Conservation (phyloP, 768 basidiomycete species). For the Inosperma sp. region DNA sequence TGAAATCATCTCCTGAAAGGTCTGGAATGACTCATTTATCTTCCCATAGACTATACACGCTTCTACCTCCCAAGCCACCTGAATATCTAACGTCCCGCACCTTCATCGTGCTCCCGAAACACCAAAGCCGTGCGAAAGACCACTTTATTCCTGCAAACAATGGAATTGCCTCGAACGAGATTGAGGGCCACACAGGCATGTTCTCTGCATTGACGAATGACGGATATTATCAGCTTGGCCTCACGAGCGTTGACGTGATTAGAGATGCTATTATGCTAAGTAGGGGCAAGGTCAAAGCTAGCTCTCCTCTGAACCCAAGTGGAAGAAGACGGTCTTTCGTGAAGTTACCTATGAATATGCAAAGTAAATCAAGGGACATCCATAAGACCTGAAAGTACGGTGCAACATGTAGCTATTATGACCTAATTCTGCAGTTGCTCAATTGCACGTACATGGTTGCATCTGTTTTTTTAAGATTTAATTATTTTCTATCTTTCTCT, state of each 20-base stretch:
- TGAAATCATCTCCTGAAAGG: neutral
- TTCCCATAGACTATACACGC: constrained; percentile 71
- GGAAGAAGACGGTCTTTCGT: constrained; percentile 64
- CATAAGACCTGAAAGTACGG: no score
- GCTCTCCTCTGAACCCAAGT: constrained; percentile 26
- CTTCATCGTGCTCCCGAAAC: constrained; percentile 72
- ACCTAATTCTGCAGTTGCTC: no score
- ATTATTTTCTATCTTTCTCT: no score
- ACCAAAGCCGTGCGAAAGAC: constrained; percentile 40
- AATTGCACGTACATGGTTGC: no score
- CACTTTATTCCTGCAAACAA: constrained; percentile 68
- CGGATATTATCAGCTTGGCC: constrained; percentile 83
- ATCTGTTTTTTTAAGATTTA: no score
- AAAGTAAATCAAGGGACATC: no score
- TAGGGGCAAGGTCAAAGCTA: constrained; percentile 17
- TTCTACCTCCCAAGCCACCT: constrained; percentile 67
- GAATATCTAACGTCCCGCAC: constrained; percentile 53
- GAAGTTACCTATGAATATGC: neutral
- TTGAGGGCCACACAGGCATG: constrained; percentile 86
- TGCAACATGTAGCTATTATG: no score
- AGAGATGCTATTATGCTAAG: constrained; percentile 46
- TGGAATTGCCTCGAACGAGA: constrained; percentile 63
- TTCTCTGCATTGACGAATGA: constrained; percentile 79
- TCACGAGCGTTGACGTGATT: constrained; percentile 58
- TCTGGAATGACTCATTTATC: neutral